Base-by-base conservation (phyloP, 2,329 filamentous ascomycete species). In the Tolypocladium tropicale region DNA sequence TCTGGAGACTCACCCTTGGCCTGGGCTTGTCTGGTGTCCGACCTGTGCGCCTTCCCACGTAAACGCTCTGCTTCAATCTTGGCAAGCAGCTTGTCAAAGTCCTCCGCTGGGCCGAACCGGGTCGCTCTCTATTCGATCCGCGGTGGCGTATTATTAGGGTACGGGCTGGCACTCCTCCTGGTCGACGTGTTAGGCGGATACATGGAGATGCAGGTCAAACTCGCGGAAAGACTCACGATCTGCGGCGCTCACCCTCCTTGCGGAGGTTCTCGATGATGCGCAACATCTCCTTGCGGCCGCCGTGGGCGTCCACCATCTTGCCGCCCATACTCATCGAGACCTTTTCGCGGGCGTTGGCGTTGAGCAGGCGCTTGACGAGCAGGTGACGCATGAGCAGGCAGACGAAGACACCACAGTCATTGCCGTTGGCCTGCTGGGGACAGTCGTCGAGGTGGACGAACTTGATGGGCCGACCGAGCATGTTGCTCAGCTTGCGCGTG, bases 331-430 rank as follows among this genome's bases (percentile, higher is more conserved):
- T 94, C 94, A 99, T 97, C 59, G 85, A 92, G 14, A 97, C 88
- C 74, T 95, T 96, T 70, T 93, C 85, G 59, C 83, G 82, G 3
- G 88, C 85, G 66, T 90, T 88, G 10, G 89, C 90, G 62, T 81
- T 83, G 57, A 99, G 75, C 28, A 99, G 77, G 56, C 89, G 79
- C 72, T 91, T 92, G 53, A 96, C 78, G 21, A 99, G 79, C n/a
- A 99, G 75, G 72, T 96, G 89, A 52, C 91, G 85, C 92, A 99
- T 99, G 59, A 93, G 81, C 61, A 97, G 82, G 70, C 94, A 97
- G 3, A 99, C 94, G 70, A 92, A 97, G 1, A 99, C 90, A 21
- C 94, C 94, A 64, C 94, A 99, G 72, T 99, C 94, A 67, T 83
- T 93, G 30, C 88, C 85, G 63, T 97, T 97, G 63, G 92, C 87